Conservation (phyloP, 2,329 filamentous ascomycete genomes). For the Fusarium chuoi region DNA sequence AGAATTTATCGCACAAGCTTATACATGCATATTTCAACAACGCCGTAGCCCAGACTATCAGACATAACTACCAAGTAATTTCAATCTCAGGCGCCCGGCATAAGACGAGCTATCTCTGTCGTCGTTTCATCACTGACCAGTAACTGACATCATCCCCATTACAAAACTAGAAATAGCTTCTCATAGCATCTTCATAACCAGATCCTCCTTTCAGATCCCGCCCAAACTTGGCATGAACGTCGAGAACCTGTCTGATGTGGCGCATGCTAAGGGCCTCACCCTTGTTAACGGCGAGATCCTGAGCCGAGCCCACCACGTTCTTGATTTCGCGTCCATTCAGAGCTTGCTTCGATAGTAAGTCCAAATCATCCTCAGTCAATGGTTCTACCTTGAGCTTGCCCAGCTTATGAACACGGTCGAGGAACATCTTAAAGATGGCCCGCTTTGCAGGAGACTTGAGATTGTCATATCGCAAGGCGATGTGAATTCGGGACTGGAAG, state of each 20-base stretch:
- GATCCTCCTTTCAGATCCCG: conserved; percentile 83
- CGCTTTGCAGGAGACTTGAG: conserved; percentile 78
- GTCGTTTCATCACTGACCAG: background rate
- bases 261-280: conserved; percentile 76
- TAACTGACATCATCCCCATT: background rate
- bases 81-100: background rate
- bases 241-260: conserved; percentile 84
- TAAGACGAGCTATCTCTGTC: background rate
- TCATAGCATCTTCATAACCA: conserved; percentile 86
- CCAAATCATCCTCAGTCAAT: conserved; percentile 75
- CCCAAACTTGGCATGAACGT: conserved; percentile 85
- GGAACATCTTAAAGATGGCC: conserved; percentile 85
- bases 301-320: conserved; percentile 85
- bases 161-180: conserved; percentile 71
- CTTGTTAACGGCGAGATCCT: conserved; percentile 83
- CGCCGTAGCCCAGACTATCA: background rate
- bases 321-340: conserved; percentile 79
- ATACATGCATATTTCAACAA: background rate
- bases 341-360: conserved; percentile 72
- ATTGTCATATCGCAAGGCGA: conserved; percentile 83
- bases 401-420: conserved; percentile 75
- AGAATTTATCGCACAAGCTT: background rate
- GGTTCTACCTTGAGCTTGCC: conserved; percentile 69
- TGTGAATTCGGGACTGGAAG: conserved; percentile 88
- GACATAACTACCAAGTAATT: background rate